phyloP scores from a whole-genome alignment of 73 alveolate species.

The Blepharisma japonicum region DNA sequence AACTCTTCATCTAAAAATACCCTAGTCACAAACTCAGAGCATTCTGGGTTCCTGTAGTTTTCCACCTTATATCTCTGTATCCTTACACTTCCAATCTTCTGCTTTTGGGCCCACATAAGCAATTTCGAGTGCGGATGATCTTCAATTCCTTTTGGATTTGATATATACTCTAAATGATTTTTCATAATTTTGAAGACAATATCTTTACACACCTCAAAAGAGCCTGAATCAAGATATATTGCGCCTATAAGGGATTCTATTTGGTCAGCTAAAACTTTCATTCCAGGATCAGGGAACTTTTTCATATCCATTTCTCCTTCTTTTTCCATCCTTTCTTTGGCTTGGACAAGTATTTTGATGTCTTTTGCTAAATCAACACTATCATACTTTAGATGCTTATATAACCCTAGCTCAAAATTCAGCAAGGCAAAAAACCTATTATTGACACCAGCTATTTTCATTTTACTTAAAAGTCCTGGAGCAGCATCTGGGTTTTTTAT shows the following conservation, averaged over 20 bases:
- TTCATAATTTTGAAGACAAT: not conserved
- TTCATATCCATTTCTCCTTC: not conserved
- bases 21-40: not conserved
- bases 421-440: not conserved
- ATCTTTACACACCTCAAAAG: not conserved
- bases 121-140: not conserved
- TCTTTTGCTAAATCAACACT: not conserved
- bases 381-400: not conserved
- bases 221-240: constrained; percentile 30
- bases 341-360: not conserved
- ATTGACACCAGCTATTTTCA: not conserved
- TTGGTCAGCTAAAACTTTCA: constrained; percentile 39
- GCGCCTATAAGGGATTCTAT: constrained; percentile 49
- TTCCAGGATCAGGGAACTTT: not conserved
- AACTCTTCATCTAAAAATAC: not conserved
- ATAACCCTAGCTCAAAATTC: not conserved
- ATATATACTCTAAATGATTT: not conserved
- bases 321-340: not conserved
- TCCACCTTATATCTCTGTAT: not conserved
- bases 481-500: not conserved
- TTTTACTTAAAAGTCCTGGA: not conserved
- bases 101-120: constrained; percentile 3
- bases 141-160: not conserved
- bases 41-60: not conserved
- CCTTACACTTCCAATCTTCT: not conserved